Evolutionary conservation across 164 flowering plant species (phyloP).

Genomic region (Annona cherimola): DNA sequence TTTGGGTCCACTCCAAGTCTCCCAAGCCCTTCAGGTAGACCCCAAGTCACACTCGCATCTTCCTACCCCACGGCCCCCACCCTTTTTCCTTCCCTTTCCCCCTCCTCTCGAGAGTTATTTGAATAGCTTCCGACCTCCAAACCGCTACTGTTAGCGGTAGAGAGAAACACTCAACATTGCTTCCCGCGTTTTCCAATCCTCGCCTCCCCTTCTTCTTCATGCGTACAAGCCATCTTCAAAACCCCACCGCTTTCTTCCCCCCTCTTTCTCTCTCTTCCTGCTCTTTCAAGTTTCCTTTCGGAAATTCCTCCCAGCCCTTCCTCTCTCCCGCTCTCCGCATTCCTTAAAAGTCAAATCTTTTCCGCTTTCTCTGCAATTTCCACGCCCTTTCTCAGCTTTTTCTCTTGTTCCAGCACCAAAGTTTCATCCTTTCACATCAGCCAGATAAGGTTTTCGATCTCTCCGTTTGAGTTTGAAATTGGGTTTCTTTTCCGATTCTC

Average conservation of each 20-base stretch:
- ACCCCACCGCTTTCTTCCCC: neutral
- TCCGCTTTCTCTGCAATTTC: neutral
- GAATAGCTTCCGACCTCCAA: neutral
- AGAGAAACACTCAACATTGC: constrained; percentile 5
- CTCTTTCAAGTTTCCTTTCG: neutral
- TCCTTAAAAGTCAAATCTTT: neutral
- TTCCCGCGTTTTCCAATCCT: constrained; percentile 18
- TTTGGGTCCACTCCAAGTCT: too few relatives aligned
- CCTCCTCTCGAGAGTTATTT: neutral
- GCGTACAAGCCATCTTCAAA: constrained; percentile 22
- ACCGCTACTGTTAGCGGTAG: constrained; percentile 17
- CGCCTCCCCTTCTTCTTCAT: constrained; percentile 11
- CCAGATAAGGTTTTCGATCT: neutral
- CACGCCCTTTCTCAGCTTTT: neutral
- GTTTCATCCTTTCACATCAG: neutral
- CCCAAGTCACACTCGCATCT: too few relatives aligned
- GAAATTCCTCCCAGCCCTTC: neutral
- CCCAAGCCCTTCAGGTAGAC: too few relatives aligned
- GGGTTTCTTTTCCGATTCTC: neutral
- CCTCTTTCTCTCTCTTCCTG: neutral
- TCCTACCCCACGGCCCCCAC: too few relatives aligned
- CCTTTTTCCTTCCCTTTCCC: neutral
- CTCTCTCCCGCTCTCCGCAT: neutral
- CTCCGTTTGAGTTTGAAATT: neutral
- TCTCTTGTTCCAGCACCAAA: neutral